phyloP scores from a whole-genome alignment of 2,329 filamentous ascomycete species.

The Albifimbria verrucaria region DNA sequence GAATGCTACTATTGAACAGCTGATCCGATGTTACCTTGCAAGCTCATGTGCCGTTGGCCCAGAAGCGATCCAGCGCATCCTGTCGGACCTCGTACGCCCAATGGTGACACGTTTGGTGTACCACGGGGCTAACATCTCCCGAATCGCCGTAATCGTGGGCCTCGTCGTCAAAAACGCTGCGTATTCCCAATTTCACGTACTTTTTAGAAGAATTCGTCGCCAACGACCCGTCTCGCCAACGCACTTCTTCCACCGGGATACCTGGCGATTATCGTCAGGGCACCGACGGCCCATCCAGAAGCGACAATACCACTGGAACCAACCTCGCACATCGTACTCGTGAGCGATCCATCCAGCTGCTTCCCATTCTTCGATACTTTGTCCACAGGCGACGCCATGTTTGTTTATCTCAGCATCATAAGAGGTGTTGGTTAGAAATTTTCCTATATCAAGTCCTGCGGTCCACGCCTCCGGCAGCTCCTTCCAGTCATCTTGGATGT shows the following conservation, averaged over 20 bases:
- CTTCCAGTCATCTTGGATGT: neutral
- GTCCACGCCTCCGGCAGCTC: neutral
- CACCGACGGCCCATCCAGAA: slow-evolving; percentile 1
- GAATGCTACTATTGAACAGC: too few species aligned
- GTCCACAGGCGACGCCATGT: neutral
- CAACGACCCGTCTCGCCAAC: neutral
- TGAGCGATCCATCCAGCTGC: neutral
- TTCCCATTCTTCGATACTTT: neutral
- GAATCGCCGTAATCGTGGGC: neutral
- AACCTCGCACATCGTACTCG: neutral
- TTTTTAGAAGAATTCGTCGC: neutral
- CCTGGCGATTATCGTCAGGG: neutral
- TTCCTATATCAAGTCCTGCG: neutral
- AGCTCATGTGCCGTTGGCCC: neutral
- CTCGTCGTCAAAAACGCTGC: neutral
- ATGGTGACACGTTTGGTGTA: neutral
- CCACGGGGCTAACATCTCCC: neutral
- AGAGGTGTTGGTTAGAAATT: neutral
- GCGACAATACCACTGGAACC: slow-evolving; percentile 1
- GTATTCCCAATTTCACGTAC: neutral
- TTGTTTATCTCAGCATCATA: neutral
- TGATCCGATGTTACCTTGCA: too few species aligned
- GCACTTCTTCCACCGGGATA: neutral
- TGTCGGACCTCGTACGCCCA: neutral
- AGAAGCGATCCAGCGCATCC: neutral